These are phyloP conservation scores for Selenicereus undatus DNA, from an alignment of 148 eudicot species.

Conservation along the genomic window DNA sequence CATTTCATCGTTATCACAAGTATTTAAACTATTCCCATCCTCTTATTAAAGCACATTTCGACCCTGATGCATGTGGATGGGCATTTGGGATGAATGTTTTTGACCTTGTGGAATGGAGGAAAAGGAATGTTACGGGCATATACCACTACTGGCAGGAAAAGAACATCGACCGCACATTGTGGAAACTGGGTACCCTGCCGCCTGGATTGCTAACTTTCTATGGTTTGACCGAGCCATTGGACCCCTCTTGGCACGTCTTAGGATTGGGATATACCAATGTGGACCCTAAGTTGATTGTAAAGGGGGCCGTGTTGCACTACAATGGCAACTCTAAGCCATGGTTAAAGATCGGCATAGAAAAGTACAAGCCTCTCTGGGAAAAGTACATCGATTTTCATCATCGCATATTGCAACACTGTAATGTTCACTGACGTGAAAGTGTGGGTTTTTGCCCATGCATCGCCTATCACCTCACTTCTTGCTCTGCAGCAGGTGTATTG, in stretches of 20 bases:
- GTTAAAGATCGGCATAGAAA: slow-evolving; percentile 83
- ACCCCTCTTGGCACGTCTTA: slow-evolving; percentile 69
- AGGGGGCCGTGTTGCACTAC: slow-evolving; percentile 78
- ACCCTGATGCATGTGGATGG: slow-evolving; percentile 95
- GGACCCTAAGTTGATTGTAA: slow-evolving; percentile 55
- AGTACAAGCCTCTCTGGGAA: slow-evolving; percentile 79
- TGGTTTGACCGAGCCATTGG: slow-evolving; percentile 70
- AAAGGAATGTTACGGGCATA: slow-evolving; percentile 76
- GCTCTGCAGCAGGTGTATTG: slow-evolving; percentile 13
- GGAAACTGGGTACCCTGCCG: slow-evolving; percentile 86
- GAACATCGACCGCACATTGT: slow-evolving; percentile 68
- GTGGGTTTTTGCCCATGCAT: not conserved
- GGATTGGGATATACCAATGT: slow-evolving; percentile 82
- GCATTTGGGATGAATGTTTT: slow-evolving; percentile 91
- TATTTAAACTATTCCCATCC: slow-evolving; percentile 88
- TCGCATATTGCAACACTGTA: slow-evolving; percentile 67
- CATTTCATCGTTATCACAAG: slow-evolving; percentile 87
- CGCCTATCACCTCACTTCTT: not conserved
- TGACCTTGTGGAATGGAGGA: slow-evolving; percentile 81
- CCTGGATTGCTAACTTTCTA: slow-evolving; percentile 85
- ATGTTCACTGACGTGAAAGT: slow-evolving; percentile 53
- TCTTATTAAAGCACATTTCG: slow-evolving; percentile 72
- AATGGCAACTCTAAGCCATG: slow-evolving; percentile 88
- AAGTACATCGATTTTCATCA: slow-evolving; percentile 65
- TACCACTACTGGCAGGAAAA: slow-evolving; percentile 94